Evolutionary conservation across 805 yeast species (phyloP), one percentile per base, ranked within the genome.

Genomic region (Candida ortonii): DNA sequence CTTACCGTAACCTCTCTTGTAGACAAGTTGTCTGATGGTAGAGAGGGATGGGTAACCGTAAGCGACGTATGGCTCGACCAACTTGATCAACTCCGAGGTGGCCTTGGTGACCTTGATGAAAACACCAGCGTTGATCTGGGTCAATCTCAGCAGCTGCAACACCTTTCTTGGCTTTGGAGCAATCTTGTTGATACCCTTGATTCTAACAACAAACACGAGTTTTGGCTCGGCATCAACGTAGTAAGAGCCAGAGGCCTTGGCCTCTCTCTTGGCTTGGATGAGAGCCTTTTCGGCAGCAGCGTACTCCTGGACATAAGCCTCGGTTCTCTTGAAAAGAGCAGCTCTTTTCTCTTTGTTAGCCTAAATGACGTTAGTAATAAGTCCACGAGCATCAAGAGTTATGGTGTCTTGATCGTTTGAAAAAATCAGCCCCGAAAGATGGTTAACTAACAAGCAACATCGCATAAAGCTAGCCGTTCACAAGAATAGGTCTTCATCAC

Each of bases 151-250:
- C 67, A 88, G 80, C 74, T 84, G 96, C 70, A 87, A 71, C 62
- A 89, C 95, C 85, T 89, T 89, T 85, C 96, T 88, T 80, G 96
- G 96, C 84, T 89, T 89, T 65, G 97, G 96, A 65, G 96, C 85
- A 61, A 89, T 87, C 84, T 88, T 89, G 89, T 77, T 84, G 71
- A 89, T 86, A 89, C 97, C 97, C 90, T 89, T 89, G 82, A 89
- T 89, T 84, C 97, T 87, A 70, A 89, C 80, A 64, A 89, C 95
- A 70, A 89, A 87, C 54, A 86, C 95, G 64, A 89, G 83, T 73
- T 86, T 88, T 64, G 81, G 79, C 80, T 89, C 90, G 70, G 95
- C 96, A 64, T 80, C 87, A 61, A 87, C 94, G 78, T 80, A 89
- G 87, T 81, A 85, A 62, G 93, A 80, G 70, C 94, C 95, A 64